A percentile compares a stretch with the other conserved stretches of the same genome.
These are phyloP conservation scores for Kwoniella botswanensis DNA, from an alignment of 768 basidiomycete genomes.

Conservation along the genomic window DNA sequence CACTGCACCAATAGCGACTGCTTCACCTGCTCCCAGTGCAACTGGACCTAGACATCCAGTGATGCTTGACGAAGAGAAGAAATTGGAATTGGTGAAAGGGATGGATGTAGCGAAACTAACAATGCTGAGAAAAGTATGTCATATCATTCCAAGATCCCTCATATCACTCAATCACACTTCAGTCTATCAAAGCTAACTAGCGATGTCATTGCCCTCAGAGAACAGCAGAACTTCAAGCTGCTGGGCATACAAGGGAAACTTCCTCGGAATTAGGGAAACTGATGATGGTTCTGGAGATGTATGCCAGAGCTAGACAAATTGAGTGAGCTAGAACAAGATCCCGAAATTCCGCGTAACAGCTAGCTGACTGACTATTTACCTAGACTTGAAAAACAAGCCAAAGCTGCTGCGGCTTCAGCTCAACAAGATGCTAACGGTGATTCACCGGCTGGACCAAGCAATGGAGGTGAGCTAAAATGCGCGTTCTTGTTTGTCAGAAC, in stretches of 20 bases:
- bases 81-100: slow-evolving; percentile 27
- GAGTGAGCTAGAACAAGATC: slow-evolving; percentile 29
- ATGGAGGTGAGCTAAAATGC: slow-evolving; percentile 15
- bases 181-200: background rate
- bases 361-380: background rate
- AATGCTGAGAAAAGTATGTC: slow-evolving; percentile 38
- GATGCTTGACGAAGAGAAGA: slow-evolving; percentile 24
- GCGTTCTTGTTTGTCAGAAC: background rate
- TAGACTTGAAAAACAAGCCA: slow-evolving; percentile 25
- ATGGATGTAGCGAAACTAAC: slow-evolving; percentile 18
- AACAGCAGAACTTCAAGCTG: slow-evolving; percentile 37
- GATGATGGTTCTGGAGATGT: slow-evolving; percentile 41
- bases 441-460: slow-evolving; percentile 21
- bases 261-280: slow-evolving; percentile 40
- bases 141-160: background rate
- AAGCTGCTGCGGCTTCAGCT: slow-evolving; percentile 25
- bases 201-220: slow-evolving; percentile 25
- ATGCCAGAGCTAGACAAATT: slow-evolving; percentile 33
- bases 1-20: background rate
- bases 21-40: background rate
- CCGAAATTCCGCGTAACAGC: background rate
- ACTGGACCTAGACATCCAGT: background rate
- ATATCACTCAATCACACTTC: background rate
- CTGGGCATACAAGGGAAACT: slow-evolving; percentile 43
- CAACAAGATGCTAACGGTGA: slow-evolving; percentile 16